These are phyloP conservation scores for Clitocybe nebularis DNA, from an alignment of 1,284 basidiomycete species.

Conservation along the genomic window DNA sequence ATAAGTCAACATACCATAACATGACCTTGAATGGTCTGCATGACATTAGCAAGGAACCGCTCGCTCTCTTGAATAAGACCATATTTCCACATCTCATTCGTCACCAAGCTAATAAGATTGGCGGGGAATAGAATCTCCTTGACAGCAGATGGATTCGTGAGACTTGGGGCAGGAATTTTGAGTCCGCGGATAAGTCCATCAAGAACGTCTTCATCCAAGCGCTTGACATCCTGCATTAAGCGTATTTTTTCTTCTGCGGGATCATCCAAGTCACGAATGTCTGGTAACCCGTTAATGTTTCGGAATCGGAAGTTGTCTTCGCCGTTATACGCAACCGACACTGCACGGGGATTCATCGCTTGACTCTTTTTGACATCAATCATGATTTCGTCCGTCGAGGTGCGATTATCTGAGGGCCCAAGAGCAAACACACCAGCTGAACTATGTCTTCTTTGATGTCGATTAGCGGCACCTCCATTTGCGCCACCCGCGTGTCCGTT, in stretches of 20 bases:
- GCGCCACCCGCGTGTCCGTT: conserved; percentile 28
- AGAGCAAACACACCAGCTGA: conserved; percentile 77
- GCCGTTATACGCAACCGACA: conserved; percentile 87
- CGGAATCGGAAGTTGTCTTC: conserved; percentile 73
- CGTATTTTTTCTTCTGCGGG: conserved; percentile 94
- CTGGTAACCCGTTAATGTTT: conserved; percentile 63
- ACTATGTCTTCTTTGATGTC: conserved; percentile 81
- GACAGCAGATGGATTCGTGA: conserved; percentile 88
- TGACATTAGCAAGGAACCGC: conserved; percentile 96
- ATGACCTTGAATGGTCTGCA: conserved; percentile 97
- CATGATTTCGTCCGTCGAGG: conserved; percentile 79
- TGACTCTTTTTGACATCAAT: conserved; percentile 72
- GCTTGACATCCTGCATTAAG: conserved; percentile 89
- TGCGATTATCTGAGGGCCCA: conserved; percentile 56
- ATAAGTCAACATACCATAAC: conserved; percentile 80
- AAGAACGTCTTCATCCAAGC: conserved; percentile 92
- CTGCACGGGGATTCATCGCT: conserved; percentile 79
- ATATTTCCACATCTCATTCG: conserved; percentile 99
- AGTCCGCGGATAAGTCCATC: conserved; percentile 88
- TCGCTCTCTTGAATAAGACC: conserved; percentile 97
- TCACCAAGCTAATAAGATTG: conserved; percentile 96
- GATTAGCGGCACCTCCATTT: conserved; percentile 33
- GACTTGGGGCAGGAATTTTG: conserved; percentile 90
- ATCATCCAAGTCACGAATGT: conserved; percentile 77
- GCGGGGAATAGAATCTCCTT: conserved; percentile 99